A percentile compares a stretch with the other conserved stretches of the same genome.
Evolutionary conservation across 176 grass and related monocot genomes (phyloP).

Genomic region (Ensete glaucum): DNA sequence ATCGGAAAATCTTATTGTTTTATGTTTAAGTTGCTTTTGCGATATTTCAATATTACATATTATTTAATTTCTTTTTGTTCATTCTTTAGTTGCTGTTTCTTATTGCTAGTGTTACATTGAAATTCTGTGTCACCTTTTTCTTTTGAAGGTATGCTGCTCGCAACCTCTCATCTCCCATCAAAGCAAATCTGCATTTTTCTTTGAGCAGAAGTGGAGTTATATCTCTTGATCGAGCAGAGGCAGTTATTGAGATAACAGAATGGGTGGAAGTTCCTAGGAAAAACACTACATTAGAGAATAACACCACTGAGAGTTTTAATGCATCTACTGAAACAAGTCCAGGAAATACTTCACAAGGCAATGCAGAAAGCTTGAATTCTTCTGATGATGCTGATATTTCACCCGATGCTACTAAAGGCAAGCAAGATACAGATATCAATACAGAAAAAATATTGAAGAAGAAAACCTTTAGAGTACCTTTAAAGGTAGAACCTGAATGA

Average conservation of each 20-base stretch:
- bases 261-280: conserved; percentile 97
- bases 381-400: conserved; percentile 28
- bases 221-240: conserved; percentile 90
- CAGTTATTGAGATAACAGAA: conserved; percentile 94
- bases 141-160: conserved; percentile 58
- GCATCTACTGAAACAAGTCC: conserved; percentile 42
- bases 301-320: conserved; percentile 34
- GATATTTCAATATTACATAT: too few species aligned
- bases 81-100: background rate
- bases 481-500: conserved; percentile 53
- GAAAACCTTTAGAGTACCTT: conserved; percentile 89
- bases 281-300: conserved; percentile 63
- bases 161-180: conserved; percentile 94
- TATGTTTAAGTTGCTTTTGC: background rate
- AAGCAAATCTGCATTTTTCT: conserved; percentile 98
- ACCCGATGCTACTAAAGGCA: conserved; percentile 24
- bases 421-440: conserved; percentile 43
- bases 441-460: conserved; percentile 88
- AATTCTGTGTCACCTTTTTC: too few species aligned
- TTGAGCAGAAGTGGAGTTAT: conserved; percentile 90
- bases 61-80: too few species aligned
- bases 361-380: conserved; percentile 35
- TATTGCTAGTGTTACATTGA: background rate
- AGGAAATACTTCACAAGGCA: conserved; percentile 37
- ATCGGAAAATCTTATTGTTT: background rate